Evolutionary conservation across 2,329 filamentous ascomycete genomes (phyloP).

Genomic region (Dactylellina drechsleri): DNA sequence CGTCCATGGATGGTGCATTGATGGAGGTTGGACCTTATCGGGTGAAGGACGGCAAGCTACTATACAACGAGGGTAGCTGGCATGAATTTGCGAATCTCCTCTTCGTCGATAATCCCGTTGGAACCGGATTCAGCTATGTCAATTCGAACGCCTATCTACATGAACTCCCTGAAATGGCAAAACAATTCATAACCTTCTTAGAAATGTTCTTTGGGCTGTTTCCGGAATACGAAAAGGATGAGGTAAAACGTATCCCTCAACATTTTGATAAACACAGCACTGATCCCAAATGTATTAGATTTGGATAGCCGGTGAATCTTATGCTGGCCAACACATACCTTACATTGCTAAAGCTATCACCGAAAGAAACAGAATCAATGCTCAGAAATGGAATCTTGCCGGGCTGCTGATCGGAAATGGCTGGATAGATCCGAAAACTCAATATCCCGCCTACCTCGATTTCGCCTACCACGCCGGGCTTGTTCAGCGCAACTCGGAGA

Average conservation of each 20-base stretch:
- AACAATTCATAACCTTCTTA: conserved; percentile 86
- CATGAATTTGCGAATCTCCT: conserved; percentile 96
- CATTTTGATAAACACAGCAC: neutral
- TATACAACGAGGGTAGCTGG: conserved; percentile 94
- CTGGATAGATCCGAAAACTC: conserved; percentile 90
- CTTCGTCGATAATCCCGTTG: conserved; percentile 96
- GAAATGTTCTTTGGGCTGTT: conserved; percentile 92
- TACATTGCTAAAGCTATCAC: conserved; percentile 94
- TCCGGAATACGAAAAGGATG: conserved; percentile 88
- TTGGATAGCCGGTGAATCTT: conserved; percentile 95
- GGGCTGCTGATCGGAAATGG: conserved; percentile 95
- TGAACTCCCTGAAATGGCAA: conserved; percentile 87
- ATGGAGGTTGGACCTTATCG: conserved; percentile 97
- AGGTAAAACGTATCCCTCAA: conserved; percentile 71
- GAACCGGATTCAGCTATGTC: conserved; percentile 95
- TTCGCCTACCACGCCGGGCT: conserved; percentile 82
- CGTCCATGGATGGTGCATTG: conserved; percentile 93
- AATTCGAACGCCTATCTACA: conserved; percentile 86
- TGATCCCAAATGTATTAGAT: conserved; percentile 68
- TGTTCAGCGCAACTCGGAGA: conserved; percentile 73
- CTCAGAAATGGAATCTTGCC: conserved; percentile 76
- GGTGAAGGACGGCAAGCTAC: conserved; percentile 76
- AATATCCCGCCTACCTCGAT: conserved; percentile 86
- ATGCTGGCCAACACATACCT: conserved; percentile 94
- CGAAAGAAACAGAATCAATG: conserved; percentile 74